A percentile compares a stretch with the other conserved stretches of the same genome.
Conservation (phyloP, 2,329 filamentous ascomycete genomes). For the Parascedosporium putredinis region DNA sequence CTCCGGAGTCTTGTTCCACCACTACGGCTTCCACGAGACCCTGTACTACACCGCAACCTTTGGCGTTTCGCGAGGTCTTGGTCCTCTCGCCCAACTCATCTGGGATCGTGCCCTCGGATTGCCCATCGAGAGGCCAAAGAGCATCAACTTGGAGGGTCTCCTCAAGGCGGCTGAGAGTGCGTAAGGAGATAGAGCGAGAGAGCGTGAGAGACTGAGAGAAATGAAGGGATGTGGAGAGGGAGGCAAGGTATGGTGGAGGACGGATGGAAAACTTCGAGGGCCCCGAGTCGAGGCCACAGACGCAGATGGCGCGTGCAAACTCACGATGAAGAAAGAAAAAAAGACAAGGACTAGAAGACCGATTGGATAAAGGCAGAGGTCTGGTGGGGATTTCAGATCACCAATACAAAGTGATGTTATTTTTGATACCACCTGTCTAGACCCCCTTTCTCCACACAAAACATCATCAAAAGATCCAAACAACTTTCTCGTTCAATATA, state of each 20-base stretch:
- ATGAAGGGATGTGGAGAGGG: not conserved
- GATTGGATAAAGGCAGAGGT: not conserved
- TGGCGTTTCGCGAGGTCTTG: slow-evolving; percentile 61
- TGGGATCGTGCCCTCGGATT: slow-evolving; percentile 92
- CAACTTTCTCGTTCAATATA: not conserved
- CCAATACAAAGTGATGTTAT: slow-evolving; percentile 1
- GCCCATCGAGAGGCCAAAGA: slow-evolving; percentile 96
- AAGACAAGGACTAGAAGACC: not conserved
- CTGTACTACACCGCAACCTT: slow-evolving; percentile 81
- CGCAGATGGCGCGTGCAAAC: not conserved
- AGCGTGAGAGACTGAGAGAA: not conserved
- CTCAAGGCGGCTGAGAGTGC: slow-evolving; percentile 52
- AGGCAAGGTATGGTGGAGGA: not conserved
- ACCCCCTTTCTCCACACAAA: not conserved
- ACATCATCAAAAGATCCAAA: not conserved
- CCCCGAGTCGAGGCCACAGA: too few species aligned
- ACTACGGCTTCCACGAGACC: slow-evolving; percentile 96
- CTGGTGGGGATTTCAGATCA: not conserved
- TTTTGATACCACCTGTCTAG: slow-evolving; percentile 4
- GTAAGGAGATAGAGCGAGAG: slow-evolving; percentile 15
- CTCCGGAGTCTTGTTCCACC: slow-evolving; percentile 91
- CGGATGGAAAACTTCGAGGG: too few species aligned
- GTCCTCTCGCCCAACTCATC: slow-evolving; percentile 85
- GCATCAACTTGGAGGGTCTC: slow-evolving; percentile 83
- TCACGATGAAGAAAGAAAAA: not conserved